phyloP scores from a whole-genome alignment of 805 yeast genomes.

The Candida palmyrensis region DNA sequence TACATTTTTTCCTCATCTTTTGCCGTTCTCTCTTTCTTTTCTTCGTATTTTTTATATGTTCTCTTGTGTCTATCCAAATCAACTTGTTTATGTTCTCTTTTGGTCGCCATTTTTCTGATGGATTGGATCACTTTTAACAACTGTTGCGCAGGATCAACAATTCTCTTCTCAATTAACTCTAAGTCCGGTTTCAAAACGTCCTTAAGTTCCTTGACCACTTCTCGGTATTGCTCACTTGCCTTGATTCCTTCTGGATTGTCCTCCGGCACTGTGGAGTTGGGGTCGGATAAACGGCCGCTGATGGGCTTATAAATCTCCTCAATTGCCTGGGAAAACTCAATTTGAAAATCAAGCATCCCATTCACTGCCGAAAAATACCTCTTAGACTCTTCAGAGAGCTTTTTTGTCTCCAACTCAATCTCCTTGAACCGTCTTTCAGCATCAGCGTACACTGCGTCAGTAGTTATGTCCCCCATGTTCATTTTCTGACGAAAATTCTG shows the following conservation, averaged over 20 bases:
- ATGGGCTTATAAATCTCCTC: conserved; percentile 96
- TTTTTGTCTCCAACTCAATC: conserved; percentile 83
- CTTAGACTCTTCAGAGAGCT: conserved; percentile 82
- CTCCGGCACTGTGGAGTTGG: conserved; percentile 78
- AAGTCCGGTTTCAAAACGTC: conserved; percentile 86
- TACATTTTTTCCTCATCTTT: conserved; percentile 92
- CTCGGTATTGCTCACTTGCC: conserved; percentile 90
- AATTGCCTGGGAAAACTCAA: conserved; percentile 91
- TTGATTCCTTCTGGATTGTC: conserved; percentile 96
- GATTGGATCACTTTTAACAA: conserved; percentile 72
- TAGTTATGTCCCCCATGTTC: conserved; percentile 64
- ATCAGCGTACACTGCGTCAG: conserved; percentile 85
- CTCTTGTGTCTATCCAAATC: conserved; percentile 85
- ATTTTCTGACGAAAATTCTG: conserved; percentile 86
- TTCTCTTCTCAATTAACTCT: conserved; percentile 84
- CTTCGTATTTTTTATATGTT: conserved; percentile 65
- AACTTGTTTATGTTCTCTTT: conserved; percentile 91
- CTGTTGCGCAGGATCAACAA: conserved; percentile 90
- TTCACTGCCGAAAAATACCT: conserved; percentile 88
- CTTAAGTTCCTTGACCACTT: conserved; percentile 80
- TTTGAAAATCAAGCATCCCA: conserved; percentile 89
- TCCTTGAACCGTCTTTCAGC: conserved; percentile 96
- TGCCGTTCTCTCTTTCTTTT: conserved; percentile 74
- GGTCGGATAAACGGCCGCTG: conserved; percentile 87
- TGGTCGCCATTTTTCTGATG: conserved; percentile 89